These are phyloP conservation scores for Acacia acuminata DNA, from an alignment of 306 rosid genomes.

Conservation along the genomic window DNA sequence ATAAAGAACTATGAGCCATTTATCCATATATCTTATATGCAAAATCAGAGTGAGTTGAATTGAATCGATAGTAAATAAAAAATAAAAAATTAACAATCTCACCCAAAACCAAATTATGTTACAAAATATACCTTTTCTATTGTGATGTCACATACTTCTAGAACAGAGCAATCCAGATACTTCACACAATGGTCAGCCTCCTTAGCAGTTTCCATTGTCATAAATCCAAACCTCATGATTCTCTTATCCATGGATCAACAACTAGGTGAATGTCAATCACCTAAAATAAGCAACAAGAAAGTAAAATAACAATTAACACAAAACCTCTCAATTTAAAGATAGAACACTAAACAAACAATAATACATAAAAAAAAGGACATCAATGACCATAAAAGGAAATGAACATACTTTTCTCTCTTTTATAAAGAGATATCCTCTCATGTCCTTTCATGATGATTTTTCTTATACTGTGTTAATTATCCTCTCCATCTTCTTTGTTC, in stretches of 20 bases:
- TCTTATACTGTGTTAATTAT: no score
- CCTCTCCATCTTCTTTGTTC: no score
- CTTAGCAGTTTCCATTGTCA: slow-evolving; percentile 69
- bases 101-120: neutral
- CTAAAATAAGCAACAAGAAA: slow-evolving; percentile 30
- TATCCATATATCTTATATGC: slow-evolving; percentile 24
- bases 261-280: slow-evolving; percentile 85
- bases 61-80: neutral
- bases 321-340: no score
- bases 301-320: neutral
- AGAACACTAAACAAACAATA: no score
- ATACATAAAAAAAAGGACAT: neutral
- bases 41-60: neutral
- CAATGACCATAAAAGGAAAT: neutral
- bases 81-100: neutral
- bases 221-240: slow-evolving; percentile 96
- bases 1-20: slow-evolving; percentile 40
- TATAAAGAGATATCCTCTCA: no score
- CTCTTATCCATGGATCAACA: slow-evolving; percentile 90
- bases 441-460: no score
- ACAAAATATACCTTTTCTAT: slow-evolving; percentile 76
- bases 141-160: slow-evolving; percentile 81
- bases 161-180: slow-evolving; percentile 67
- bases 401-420: slow-evolving; percentile 39
- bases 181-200: no score